Evolutionary conservation across 495 filamentous ascomycete species (phyloP).

Genomic region (Pseudomonodictys pantanalensis): DNA sequence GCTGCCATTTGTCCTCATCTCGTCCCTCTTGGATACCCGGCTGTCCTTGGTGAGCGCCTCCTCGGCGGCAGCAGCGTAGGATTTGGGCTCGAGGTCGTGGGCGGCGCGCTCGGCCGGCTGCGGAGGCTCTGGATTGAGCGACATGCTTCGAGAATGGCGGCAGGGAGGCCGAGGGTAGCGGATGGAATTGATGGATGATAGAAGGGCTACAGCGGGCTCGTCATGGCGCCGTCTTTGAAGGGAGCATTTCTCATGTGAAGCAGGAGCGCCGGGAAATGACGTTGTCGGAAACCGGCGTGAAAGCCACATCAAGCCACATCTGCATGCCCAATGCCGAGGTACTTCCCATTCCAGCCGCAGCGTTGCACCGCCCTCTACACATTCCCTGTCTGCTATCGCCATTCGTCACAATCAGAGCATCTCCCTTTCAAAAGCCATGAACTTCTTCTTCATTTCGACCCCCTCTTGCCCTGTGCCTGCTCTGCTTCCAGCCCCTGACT

Average conservation of each 20-base stretch:
- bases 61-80: slow-evolving; percentile 37
- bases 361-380: background rate
- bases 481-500: background rate
- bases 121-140: slow-evolving; percentile 25
- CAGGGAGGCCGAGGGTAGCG: background rate
- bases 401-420: background rate
- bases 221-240: too few relatives aligned
- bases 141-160: slow-evolving; percentile 14
- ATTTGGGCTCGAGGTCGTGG: slow-evolving; percentile 36
- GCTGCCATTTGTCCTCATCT: slow-evolving; percentile 7
- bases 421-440: background rate
- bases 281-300: too few relatives aligned
- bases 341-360: too few relatives aligned
- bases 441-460: background rate
- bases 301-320: too few relatives aligned
- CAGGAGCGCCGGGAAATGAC: too few relatives aligned
- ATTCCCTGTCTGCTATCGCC: background rate
- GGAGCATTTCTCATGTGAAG: too few relatives aligned
- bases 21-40: slow-evolving; percentile 1
- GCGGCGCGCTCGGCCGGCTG: slow-evolving; percentile 31
- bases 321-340: too few relatives aligned
- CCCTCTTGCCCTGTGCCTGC: background rate
- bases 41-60: slow-evolving; percentile 12
- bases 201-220: too few relatives aligned
- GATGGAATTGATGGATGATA: background rate